Conservation (phyloP, 352 stramenopile species). For the Phytopythium sindhum region DNA sequence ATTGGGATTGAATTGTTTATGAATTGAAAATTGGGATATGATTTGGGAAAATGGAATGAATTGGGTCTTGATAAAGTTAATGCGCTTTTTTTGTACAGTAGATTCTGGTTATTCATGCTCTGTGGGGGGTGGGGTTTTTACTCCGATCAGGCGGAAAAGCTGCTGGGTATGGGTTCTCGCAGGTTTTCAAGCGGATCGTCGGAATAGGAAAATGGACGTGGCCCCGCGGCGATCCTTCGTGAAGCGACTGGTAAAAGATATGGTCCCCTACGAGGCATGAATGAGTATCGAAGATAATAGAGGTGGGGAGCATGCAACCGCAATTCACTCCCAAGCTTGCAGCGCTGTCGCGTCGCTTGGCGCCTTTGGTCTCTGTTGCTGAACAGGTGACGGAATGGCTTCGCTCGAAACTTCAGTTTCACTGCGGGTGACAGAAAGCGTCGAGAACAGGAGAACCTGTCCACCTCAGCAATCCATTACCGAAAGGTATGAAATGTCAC, state of each 20-base stretch:
- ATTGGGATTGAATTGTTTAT: constrained; percentile 1
- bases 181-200: background rate
- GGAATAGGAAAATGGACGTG: background rate
- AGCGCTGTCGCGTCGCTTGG: no score
- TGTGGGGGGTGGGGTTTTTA: background rate
- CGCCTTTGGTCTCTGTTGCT: background rate
- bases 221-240: no score
- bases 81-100: background rate
- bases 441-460: background rate
- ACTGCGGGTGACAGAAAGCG: background rate
- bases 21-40: background rate
- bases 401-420: constrained; percentile 1
- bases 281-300: no score
- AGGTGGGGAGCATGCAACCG: no score
- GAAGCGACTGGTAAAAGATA: background rate
- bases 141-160: constrained; percentile 1
- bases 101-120: constrained; percentile 1
- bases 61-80: background rate
- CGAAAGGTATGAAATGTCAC: background rate
- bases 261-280: no score
- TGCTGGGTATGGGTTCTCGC: background rate
- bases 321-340: no score
- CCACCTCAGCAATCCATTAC: background rate
- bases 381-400: background rate
- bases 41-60: background rate